Evolutionary conservation across 768 basidiomycete species (phyloP).

Genomic region (Trichaptum fuscoviolaceum): DNA sequence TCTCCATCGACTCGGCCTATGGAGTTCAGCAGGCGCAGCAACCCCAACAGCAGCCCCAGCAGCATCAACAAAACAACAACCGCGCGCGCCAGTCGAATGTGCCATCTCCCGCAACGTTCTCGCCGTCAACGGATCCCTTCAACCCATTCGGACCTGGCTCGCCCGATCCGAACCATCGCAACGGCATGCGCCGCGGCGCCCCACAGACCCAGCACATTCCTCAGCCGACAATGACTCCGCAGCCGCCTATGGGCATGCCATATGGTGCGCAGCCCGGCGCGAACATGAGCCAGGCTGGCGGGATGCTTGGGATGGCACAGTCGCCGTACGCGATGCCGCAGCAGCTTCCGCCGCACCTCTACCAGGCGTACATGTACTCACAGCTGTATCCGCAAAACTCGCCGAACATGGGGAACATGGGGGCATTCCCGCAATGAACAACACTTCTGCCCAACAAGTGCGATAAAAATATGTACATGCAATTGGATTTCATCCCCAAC

Average conservation of each 20-base stretch:
- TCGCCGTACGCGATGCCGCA: slow-evolving; percentile 58
- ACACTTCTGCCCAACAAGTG: slow-evolving; percentile 4
- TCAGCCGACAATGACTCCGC: neutral
- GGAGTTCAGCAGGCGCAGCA: slow-evolving; percentile 36
- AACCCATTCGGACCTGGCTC: slow-evolving; percentile 51
- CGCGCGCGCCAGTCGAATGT: slow-evolving; percentile 39
- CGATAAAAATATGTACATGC: neutral
- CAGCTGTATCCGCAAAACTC: slow-evolving; percentile 70
- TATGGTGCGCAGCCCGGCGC: slow-evolving; percentile 58
- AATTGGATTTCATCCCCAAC: neutral
- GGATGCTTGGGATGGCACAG: slow-evolving; percentile 60
- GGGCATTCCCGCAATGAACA: slow-evolving; percentile 62
- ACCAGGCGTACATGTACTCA: slow-evolving; percentile 74
- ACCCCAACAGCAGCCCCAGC: slow-evolving; percentile 16
- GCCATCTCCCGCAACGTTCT: slow-evolving; percentile 39
- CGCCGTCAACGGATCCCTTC: slow-evolving; percentile 50
- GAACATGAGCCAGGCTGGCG: slow-evolving; percentile 48
- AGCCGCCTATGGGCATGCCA: slow-evolving; percentile 27
- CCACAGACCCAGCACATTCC: slow-evolving; percentile 1
- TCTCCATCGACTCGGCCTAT: slow-evolving; percentile 66
- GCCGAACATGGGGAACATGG: slow-evolving; percentile 81
- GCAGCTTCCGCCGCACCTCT: slow-evolving; percentile 61
- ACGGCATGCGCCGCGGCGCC: slow-evolving; percentile 7
- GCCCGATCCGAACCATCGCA: slow-evolving; percentile 29
- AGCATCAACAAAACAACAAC: slow-evolving; percentile 26